Conservation (phyloP, 2,329 filamentous ascomycete genomes). For the Diplocarpon mali region DNA sequence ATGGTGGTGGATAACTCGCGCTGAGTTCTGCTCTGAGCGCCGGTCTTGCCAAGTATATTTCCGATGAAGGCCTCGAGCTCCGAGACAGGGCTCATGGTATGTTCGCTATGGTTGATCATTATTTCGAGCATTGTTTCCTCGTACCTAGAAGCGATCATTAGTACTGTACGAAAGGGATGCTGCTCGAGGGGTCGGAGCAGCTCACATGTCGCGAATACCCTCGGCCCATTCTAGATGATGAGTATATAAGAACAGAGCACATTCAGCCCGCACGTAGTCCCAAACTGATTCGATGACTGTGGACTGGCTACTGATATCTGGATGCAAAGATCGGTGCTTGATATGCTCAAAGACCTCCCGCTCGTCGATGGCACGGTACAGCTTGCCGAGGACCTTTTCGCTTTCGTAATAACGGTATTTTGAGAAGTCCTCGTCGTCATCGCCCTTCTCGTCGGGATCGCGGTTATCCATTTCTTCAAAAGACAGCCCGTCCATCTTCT, state of each 20-base stretch:
- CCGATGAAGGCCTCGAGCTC: conserved; percentile 47
- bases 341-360: conserved; percentile 41
- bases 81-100: conserved; percentile 32
- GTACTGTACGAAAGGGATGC: too few relatives aligned
- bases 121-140: conserved; percentile 38
- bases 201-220: conserved; percentile 37
- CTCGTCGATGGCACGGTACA: conserved; percentile 68
- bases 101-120: conserved; percentile 34
- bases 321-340: conserved; percentile 12
- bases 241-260: conserved; percentile 28
- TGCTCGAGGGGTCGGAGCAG: conserved; percentile 8
- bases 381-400: conserved; percentile 53
- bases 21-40: conserved; percentile 29
- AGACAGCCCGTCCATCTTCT: conserved; percentile 25
- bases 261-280: conserved; percentile 30
- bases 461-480: conserved; percentile 28
- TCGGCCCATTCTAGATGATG: conserved; percentile 29
- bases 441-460: conserved; percentile 8
- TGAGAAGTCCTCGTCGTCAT: conserved; percentile 38
- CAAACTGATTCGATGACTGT: conserved; percentile 26
- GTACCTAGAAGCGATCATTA: conserved; percentile 32
- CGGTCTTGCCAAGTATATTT: conserved; percentile 41
- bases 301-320: conserved; percentile 1
- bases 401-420: conserved; percentile 53
- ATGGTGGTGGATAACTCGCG: conserved; percentile 32